Percentiles rank a stretch among this genome's conserved stretches.
These are phyloP conservation scores for Yamadazyma kitorensis DNA, from an alignment of 805 yeast species.

Conservation along the genomic window DNA sequence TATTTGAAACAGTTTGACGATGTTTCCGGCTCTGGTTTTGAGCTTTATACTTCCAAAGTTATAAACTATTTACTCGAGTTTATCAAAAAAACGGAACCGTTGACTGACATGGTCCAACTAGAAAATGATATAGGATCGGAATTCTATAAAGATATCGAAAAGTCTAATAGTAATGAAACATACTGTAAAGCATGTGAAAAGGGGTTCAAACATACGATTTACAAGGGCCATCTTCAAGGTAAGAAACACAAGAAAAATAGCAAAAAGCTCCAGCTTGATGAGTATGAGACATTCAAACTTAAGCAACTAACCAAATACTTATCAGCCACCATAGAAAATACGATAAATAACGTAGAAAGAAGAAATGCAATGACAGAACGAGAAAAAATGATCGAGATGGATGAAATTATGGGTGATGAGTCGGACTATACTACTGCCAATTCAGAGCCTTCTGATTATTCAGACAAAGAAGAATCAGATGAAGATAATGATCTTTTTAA, in stretches of 20 bases:
- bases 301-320: constrained; percentile 36
- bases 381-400: constrained; percentile 55
- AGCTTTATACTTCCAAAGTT: constrained; percentile 45
- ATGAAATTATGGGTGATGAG: constrained; percentile 37
- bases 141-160: constrained; percentile 1
- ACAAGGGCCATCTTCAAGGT: constrained; percentile 65
- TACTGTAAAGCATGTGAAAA: constrained; percentile 67
- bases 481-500: constrained; percentile 42
- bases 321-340: constrained; percentile 39
- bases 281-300: constrained; percentile 38
- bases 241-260: constrained; percentile 66
- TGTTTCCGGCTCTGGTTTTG: constrained; percentile 27
- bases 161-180: constrained; percentile 26
- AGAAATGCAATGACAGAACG: constrained; percentile 64
- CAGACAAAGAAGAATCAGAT: constrained; percentile 16
- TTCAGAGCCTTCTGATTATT: constrained; percentile 20
- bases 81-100: constrained; percentile 46
- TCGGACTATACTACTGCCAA: constrained; percentile 39
- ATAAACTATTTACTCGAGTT: constrained; percentile 49
- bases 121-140: constrained; percentile 6
- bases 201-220: constrained; percentile 63
- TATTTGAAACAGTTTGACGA: constrained; percentile 48
- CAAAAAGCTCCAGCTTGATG: constrained; percentile 2
- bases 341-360: constrained; percentile 64
- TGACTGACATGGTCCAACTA: constrained; percentile 37